Base-by-base conservation (phyloP, 2,329 filamentous ascomycete genomes). In the Myrmaecium sp. region DNA sequence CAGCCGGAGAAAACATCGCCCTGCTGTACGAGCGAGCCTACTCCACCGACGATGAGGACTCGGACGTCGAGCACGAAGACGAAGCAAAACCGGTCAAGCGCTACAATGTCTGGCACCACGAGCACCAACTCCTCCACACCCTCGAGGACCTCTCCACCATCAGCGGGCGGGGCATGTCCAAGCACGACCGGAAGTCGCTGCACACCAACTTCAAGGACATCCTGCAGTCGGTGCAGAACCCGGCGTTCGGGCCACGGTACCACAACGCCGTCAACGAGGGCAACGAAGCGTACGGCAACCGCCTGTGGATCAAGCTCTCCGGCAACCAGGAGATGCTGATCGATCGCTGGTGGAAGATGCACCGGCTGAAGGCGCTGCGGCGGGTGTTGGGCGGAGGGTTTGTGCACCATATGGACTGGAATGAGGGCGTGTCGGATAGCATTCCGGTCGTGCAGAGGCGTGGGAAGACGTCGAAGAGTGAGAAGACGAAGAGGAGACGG, bases 1-100 rank as follows among this genome's bases (percentile, higher is more conserved):
- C 75, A 3, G 76, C 81, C 0, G 81, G 76, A 3, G 69, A 76
- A 42, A 80, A 80, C 46, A 83, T 92, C 32, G 82, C 82, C 1
- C 59, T 91, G 6, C 60, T 92, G 7, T 86, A 80, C 41, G 83
- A 93, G 49, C 76, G 77, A 34, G 68, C 64, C 31, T 71, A 66
- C 46, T 67, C 64, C 0, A 60, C 62, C 18, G 54, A 58, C 25
- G 66, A 69, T 39, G 64, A 67, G 8, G 65, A 66, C 31, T 66
- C 75, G 31, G 54, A 57, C 33, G 32, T 54, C 35, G 52, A 51
- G 3, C 44, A 52, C 17, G 47, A 51, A 9, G 62, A 67, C 21
- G 55, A 60, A 2, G 55, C 44, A 9, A 47, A 43, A 32, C 50
- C 58, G 47, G 43, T 76, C 33, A 74, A 75, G 44, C 66, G 70